These are phyloP conservation scores for Penicillium janthinellum DNA, from an alignment of 2,329 filamentous ascomycete genomes.

Conservation along the genomic window DNA sequence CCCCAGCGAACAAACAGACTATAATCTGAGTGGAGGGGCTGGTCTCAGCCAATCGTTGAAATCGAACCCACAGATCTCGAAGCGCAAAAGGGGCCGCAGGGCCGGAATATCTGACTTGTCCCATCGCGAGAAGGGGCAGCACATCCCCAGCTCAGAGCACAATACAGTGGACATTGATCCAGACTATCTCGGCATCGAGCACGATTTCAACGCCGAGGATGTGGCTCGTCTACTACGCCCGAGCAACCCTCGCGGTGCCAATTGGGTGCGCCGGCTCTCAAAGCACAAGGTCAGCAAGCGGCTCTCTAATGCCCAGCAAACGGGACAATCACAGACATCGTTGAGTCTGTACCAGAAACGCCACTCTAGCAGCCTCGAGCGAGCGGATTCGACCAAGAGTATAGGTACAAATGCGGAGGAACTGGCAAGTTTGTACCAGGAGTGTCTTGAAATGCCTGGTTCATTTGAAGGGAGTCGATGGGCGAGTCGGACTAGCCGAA, in stretches of 20 bases:
- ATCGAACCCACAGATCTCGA: not conserved
- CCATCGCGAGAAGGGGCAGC: not conserved
- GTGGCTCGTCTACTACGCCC: conserved; percentile 7
- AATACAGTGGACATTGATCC: conserved; percentile 7
- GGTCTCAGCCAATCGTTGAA: conserved; percentile 8
- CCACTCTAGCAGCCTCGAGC: conserved; percentile 12
- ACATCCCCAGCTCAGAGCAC: not conserved
- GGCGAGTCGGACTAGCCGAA: conserved; percentile 26
- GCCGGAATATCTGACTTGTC: not conserved
- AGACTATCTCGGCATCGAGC: conserved; percentile 4
- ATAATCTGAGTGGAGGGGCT: conserved; percentile 1
- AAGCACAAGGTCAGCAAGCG: conserved; percentile 15
- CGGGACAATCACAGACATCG: conserved; percentile 15
- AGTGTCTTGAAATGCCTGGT: conserved; percentile 30
- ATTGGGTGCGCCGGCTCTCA: conserved; percentile 19
- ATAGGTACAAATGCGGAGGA: conserved; percentile 17
- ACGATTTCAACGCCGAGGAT: conserved; percentile 4
- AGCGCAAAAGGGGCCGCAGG: not conserved
- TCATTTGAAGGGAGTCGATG: conserved; percentile 29
- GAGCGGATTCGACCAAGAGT: conserved; percentile 21
- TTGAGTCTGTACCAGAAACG: conserved; percentile 14
- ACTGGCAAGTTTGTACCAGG: conserved; percentile 27
- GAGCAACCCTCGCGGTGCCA: conserved; percentile 13
- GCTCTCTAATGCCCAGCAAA: conserved; percentile 5
- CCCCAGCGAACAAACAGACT: not conserved